A percentile compares a stretch with the other conserved stretches of the same genome.
These are phyloP conservation scores for Phoma sp. DNA, from an alignment of 2,329 filamentous ascomycete species.

Conservation along the genomic window DNA sequence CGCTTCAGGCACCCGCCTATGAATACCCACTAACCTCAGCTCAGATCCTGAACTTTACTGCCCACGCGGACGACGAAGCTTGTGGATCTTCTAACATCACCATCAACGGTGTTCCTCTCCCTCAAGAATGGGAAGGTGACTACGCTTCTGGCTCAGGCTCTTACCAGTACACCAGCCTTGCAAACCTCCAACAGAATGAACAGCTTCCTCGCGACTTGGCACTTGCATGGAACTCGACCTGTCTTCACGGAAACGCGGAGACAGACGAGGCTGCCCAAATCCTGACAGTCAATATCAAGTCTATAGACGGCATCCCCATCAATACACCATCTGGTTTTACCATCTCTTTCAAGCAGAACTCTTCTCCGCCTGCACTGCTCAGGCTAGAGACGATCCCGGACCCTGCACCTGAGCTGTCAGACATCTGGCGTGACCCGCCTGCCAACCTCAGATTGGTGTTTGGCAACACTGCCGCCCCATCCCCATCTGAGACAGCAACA, in stretches of 20 bases:
- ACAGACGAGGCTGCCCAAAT: conserved; percentile 44
- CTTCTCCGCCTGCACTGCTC: conserved; percentile 45
- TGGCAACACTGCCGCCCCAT: conserved; percentile 19
- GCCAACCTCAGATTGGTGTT: conserved; percentile 39
- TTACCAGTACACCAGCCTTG: conserved; percentile 32
- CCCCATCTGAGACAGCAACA: background rate
- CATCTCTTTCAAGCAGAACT: conserved; percentile 48
- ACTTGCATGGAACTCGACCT: conserved; percentile 48
- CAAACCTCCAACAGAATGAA: conserved; percentile 42
- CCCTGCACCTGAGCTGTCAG: conserved; percentile 33
- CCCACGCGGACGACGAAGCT: conserved; percentile 45
- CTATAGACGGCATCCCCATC: conserved; percentile 45
- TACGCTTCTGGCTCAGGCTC: conserved; percentile 44
- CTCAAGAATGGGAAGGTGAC: conserved; percentile 48
- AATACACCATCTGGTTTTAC: conserved; percentile 45
- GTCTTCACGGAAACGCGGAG: conserved; percentile 42
- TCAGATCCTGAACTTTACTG: conserved; percentile 52
- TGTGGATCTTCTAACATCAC: conserved; percentile 51
- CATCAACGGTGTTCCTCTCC: conserved; percentile 49
- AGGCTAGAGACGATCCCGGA: conserved; percentile 43
- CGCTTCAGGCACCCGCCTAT: conserved; percentile 42
- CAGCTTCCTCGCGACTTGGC: conserved; percentile 44
- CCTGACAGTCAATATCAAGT: conserved; percentile 48
- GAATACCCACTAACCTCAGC: conserved; percentile 34
- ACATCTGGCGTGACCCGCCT: conserved; percentile 48